Base-by-base conservation (phyloP, 495 filamentous ascomycete species). In the Thozetella sp. region DNA sequence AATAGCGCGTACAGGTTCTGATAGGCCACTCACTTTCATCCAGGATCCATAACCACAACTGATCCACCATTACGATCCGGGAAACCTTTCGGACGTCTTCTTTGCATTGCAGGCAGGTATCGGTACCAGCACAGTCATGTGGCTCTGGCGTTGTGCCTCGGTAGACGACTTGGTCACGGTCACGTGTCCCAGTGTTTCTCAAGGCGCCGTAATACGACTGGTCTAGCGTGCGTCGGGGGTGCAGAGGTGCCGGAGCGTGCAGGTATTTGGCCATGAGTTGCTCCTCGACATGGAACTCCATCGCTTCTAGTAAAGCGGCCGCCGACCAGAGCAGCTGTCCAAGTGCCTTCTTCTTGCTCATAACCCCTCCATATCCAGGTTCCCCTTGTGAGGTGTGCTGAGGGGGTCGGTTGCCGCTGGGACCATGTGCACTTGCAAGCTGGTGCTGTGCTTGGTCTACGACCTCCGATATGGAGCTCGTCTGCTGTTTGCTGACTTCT, bases 1-100 rank as follows among this genome's bases (percentile, higher is more conserved):
- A 19, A 20, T 1, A 19, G 25, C 3, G 20, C 11, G 50, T 22
- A 37, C 22, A 25, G 13, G 23, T 15, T 25, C 11, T n/a, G 2
- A n/a, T 13, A 12, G 30, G 15, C 57, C 50, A 52, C 61, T 60
- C 82, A 48, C 43, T 48, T 15, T 81, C 80, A 22, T 89, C 87
- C 2, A 91, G 61, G 26, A 90, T 80, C 87, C 87, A 91, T 79
- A 91, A 82, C 88, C 88, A 91, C 1, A 91, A 73, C 63, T 91
- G 88, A 61, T 91, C 89, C 1, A 90, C 88, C 89, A 91, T 92
- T 68, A 90, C 80, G 19, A 91, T 80, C 57, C 87, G 84, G 0
- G 86, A 80, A 6, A 87, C 76, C 20, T 77, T 75, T 11, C 61
- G 63, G 12, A 76, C 74, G 19, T 78, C 68, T n/a, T 60, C 62